A percentile compares a stretch with the other conserved stretches of the same genome.
phyloP scores from a whole-genome alignment of 108 stramenopile genomes.

The Mediolabrus comicus region DNA sequence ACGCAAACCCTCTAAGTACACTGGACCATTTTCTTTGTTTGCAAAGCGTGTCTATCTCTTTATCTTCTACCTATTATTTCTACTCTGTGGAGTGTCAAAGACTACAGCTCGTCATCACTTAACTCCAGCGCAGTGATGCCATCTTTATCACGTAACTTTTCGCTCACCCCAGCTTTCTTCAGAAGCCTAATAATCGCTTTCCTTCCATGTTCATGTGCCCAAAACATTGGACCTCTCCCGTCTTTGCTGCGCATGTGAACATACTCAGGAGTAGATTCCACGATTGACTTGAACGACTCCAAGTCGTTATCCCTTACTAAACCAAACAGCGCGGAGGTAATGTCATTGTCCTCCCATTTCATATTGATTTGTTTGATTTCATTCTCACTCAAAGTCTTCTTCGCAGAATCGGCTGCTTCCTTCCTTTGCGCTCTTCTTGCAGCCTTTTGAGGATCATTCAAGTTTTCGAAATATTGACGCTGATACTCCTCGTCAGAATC shows the following conservation, averaged over 20 bases:
- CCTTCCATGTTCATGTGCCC: conserved; percentile 83
- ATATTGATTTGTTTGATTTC: conserved; percentile 68
- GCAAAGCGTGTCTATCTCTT: too few species aligned
- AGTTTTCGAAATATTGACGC: conserved; percentile 81
- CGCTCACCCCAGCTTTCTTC: conserved; percentile 66
- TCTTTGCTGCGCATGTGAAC: conserved; percentile 65
- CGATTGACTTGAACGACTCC: conserved; percentile 38
- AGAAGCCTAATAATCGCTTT: conserved; percentile 61
- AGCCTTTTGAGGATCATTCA: conserved; percentile 57
- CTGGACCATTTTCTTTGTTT: too few species aligned
- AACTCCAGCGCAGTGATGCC: conserved; percentile 71
- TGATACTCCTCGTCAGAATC: conserved; percentile 73
- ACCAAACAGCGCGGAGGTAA: conserved; percentile 72
- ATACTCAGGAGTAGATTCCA: conserved; percentile 50
- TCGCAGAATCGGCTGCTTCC: not conserved
- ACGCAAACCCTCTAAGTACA: too few species aligned
- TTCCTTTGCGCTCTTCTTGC: conserved; percentile 23
- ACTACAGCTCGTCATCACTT: conserved; percentile 25
- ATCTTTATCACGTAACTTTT: conserved; percentile 61
- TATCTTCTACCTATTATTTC: too few species aligned
- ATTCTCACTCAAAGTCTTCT: conserved; percentile 41
- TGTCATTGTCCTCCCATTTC: conserved; percentile 68
- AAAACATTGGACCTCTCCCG: conserved; percentile 78
- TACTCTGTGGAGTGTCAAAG: too few species aligned
- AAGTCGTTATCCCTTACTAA: conserved; percentile 49